Conservation (phyloP, 176 grass and related monocot species). For the Alopecurus myosuroides region DNA sequence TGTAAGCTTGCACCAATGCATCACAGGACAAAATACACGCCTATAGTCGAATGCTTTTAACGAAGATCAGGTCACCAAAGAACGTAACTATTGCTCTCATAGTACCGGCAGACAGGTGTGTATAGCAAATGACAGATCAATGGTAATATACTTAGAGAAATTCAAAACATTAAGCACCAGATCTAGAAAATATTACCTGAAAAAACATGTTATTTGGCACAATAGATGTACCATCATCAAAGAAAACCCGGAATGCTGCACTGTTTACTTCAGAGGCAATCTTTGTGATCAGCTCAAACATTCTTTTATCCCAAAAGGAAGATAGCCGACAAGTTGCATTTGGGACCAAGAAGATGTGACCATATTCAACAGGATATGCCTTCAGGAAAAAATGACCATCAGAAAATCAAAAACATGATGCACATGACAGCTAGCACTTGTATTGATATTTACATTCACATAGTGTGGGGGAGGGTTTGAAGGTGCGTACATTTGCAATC, state of each 20-base stretch:
- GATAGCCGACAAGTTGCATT: slow-evolving; percentile 25
- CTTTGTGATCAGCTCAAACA: slow-evolving; percentile 42
- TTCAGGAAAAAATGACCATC: slow-evolving; percentile 29
- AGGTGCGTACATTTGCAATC: slow-evolving; percentile 60
- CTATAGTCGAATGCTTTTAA: background rate
- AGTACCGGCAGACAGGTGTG: background rate
- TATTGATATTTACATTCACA: background rate
- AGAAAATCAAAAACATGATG: slow-evolving; percentile 14
- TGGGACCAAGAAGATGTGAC: slow-evolving; percentile 57
- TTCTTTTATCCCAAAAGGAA: slow-evolving; percentile 39
- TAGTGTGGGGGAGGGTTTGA: background rate
- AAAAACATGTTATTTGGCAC: slow-evolving; percentile 31
- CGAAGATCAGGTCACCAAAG: background rate
- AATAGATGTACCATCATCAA: slow-evolving; percentile 29
- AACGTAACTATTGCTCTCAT: background rate
- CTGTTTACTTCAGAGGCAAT: slow-evolving; percentile 59
- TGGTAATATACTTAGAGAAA: background rate
- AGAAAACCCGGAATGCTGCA: slow-evolving; percentile 45
- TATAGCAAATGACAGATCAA: background rate
- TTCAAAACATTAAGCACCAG: background rate
- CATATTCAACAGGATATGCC: slow-evolving; percentile 70
- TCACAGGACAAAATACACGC: background rate
- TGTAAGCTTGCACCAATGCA: background rate
- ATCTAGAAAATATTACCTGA: slow-evolving; percentile 41
- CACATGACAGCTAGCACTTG: slow-evolving; percentile 6